A percentile compares a stretch with the other conserved stretches of the same genome.
Conservation (phyloP, 2,329 filamentous ascomycete genomes). For the Dactylellina drechsleri region DNA sequence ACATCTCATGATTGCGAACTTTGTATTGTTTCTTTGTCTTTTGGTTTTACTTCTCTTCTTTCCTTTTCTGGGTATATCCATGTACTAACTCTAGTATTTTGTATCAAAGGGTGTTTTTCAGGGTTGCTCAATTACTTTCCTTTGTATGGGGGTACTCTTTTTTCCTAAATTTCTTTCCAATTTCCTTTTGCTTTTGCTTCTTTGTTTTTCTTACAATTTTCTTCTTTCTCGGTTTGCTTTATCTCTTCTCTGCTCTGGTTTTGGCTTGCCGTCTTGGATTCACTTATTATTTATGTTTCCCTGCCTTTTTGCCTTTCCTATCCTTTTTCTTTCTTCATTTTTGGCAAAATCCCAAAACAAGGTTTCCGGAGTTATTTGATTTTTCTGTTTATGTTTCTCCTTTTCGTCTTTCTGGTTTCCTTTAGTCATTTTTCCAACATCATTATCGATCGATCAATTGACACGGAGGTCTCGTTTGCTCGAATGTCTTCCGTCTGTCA, state of each 20-base stretch:
- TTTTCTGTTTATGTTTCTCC: conserved; percentile 24
- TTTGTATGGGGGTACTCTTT: conserved; percentile 49
- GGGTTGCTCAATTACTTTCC: conserved; percentile 37
- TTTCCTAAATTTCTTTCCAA: conserved; percentile 9
- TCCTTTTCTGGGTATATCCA: conserved; percentile 44
- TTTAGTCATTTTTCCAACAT: conserved; percentile 1
- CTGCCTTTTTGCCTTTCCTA: conserved; percentile 14
- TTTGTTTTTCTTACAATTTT: conserved; percentile 8
- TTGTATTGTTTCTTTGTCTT: conserved; percentile 26
- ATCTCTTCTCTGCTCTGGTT: background rate
- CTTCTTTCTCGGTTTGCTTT: conserved; percentile 22
- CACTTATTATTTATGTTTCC: conserved; percentile 37
- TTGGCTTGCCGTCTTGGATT: conserved; percentile 33
- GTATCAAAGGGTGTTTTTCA: conserved; percentile 51
- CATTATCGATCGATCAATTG: background rate
- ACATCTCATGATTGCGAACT: conserved; percentile 55
- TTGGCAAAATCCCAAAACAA: conserved; percentile 41
- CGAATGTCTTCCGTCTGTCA: conserved; percentile 4
- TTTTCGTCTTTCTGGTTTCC: conserved; percentile 21
- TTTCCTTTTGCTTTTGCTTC: conserved; percentile 30
- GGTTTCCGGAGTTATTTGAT: conserved; percentile 50
- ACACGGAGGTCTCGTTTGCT: conserved; percentile 10
- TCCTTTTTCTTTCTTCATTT: conserved; percentile 7
- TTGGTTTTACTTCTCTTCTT: background rate
- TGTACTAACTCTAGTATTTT: conserved; percentile 49